These are phyloP conservation scores for Capsicum chinense DNA, from an alignment of 257 asterid genomes.

Conservation along the genomic window DNA sequence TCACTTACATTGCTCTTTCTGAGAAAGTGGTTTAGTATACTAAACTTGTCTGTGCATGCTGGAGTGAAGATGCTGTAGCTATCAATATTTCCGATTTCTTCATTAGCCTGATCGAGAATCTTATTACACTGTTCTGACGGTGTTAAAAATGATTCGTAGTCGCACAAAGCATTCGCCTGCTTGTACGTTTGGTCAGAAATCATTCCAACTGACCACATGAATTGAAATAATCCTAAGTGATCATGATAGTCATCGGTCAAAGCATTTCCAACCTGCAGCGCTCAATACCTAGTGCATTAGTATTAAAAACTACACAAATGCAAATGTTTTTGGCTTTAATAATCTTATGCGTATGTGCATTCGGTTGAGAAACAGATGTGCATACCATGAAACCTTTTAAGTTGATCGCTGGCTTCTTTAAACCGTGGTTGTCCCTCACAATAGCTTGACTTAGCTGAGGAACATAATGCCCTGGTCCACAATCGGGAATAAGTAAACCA, in stretches of 20 bases:
- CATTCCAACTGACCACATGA: conserved; percentile 88
- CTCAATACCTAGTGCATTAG: neutral
- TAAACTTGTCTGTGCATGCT: conserved; percentile 68
- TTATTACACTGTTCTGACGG: conserved; percentile 55
- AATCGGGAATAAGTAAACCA: conserved; percentile 4
- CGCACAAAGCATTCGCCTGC: conserved; percentile 65
- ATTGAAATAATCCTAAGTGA: conserved; percentile 77
- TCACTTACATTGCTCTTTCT: conserved; percentile 60
- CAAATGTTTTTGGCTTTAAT: neutral
- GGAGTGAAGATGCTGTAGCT: conserved; percentile 90
- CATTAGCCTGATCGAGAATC: conserved; percentile 56
- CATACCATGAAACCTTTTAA: conserved; percentile 94
- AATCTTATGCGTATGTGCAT: neutral
- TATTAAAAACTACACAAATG: neutral
- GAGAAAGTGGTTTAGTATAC: conserved; percentile 46
- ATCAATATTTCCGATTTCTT: conserved; percentile 86
- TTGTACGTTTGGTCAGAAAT: conserved; percentile 93
- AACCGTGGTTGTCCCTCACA: conserved; percentile 62
- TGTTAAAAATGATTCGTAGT: conserved; percentile 56
- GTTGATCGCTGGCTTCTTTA: conserved; percentile 59
- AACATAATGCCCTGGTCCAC: conserved; percentile 81
- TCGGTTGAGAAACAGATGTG: neutral
- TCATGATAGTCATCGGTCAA: conserved; percentile 87
- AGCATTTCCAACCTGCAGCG: conserved; percentile 90
- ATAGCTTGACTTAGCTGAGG: conserved; percentile 95